These are phyloP conservation scores for Leishmania guyanensis DNA, from an alignment of 208 protist species.

Conservation along the genomic window DNA sequence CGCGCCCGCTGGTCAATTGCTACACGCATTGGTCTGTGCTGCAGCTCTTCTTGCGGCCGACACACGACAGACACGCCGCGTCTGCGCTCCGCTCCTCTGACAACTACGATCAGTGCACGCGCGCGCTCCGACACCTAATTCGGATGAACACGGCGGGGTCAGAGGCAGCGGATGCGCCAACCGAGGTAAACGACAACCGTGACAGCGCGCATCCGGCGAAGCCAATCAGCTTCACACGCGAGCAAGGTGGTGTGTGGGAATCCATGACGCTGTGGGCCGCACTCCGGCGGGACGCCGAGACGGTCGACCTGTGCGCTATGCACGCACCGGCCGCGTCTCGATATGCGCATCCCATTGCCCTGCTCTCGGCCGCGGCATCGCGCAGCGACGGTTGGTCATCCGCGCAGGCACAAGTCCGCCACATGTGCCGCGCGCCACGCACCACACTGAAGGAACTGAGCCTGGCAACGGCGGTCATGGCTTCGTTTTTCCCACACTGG, in stretches of 20 bases:
- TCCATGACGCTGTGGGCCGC: slow-evolving; percentile 45
- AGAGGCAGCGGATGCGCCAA: too few relatives aligned
- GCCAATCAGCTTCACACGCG: slow-evolving; percentile 11
- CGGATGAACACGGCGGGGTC: background rate
- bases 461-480: slow-evolving; percentile 29
- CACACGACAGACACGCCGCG: background rate
- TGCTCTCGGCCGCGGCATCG: slow-evolving; percentile 23
- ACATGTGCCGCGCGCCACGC: slow-evolving; percentile 16
- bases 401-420: slow-evolving; percentile 9
- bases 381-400: background rate
- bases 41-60: slow-evolving; percentile 28
- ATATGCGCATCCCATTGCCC: slow-evolving; percentile 39
- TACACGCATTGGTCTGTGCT: slow-evolving; percentile 40
- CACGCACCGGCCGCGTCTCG: slow-evolving; percentile 33
- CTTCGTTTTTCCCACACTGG: slow-evolving; percentile 7
- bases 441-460: slow-evolving; percentile 40
- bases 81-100: slow-evolving; percentile 11
- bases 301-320: slow-evolving; percentile 28
- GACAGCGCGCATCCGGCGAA: background rate
- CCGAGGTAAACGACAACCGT: background rate
- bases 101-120: slow-evolving; percentile 26
- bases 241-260: slow-evolving; percentile 33
- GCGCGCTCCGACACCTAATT: slow-evolving; percentile 21
- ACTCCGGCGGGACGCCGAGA: slow-evolving; percentile 19
- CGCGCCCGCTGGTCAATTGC: slow-evolving; percentile 14